Evolutionary conservation across 345 rosid species (phyloP).

Genomic region (Salix caprea): DNA sequence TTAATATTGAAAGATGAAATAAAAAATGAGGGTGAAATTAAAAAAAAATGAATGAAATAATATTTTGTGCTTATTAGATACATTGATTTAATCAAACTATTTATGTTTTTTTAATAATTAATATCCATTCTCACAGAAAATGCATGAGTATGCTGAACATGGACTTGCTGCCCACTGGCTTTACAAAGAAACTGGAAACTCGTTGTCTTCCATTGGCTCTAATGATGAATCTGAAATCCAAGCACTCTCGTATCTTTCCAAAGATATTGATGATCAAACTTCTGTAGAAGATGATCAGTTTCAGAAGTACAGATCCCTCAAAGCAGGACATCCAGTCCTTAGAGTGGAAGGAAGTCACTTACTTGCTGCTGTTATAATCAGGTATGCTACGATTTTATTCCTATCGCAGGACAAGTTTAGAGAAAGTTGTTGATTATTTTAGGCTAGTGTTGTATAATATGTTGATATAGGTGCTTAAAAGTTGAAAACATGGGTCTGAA

Average conservation of each 20-base stretch:
- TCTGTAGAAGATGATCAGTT: conserved; percentile 33
- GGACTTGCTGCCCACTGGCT: conserved; percentile 91
- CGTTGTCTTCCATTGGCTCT: conserved; percentile 30
- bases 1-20: too few species aligned
- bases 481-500: neutral
- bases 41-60: too few species aligned
- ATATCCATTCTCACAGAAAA: conserved; percentile 36
- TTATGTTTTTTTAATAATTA: too few species aligned
- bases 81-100: too few species aligned
- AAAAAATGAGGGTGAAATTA: too few species aligned
- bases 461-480: too few species aligned
- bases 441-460: too few species aligned
- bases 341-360: conserved; percentile 69
- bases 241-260: conserved; percentile 34
- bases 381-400: conserved; percentile 28
- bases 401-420: neutral
- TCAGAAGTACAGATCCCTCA: conserved; percentile 50
- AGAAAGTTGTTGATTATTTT: too few species aligned
- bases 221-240: conserved; percentile 44
- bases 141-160: conserved; percentile 77
- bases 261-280: conserved; percentile 33
- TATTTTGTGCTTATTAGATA: too few species aligned
- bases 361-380: conserved; percentile 63
- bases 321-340: conserved; percentile 67
- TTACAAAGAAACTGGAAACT: conserved; percentile 59